Percentiles rank a stretch among this genome's conserved stretches.
phyloP scores from a whole-genome alignment of 202 grass and related monocot species.

The Carex sylvatica region DNA sequence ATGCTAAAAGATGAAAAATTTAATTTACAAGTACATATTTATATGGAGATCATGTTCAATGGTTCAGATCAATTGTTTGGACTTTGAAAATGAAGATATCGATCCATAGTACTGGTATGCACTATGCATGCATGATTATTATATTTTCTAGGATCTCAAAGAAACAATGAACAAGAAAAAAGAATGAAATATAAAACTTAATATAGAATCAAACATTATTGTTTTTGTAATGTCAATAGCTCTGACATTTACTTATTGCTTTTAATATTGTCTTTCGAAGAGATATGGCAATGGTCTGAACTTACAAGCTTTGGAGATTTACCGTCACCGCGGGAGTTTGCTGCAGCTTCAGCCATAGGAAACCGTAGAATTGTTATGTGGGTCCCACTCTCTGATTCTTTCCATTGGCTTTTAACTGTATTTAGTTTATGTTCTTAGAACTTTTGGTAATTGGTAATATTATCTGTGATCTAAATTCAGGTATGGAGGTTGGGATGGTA shows the following conservation, averaged over 20 bases:
- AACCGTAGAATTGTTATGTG: conserved; percentile 94
- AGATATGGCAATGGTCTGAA: conserved; percentile 97
- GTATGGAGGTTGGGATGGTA: conserved; percentile 96
- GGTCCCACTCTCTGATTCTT: conserved; percentile 14
- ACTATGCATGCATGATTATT: background rate
- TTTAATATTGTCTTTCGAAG: conserved; percentile 39
- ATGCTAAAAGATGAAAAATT: too few species aligned
- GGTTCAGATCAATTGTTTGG: too few species aligned
- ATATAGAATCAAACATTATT: background rate
- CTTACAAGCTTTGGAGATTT: conserved; percentile 92
- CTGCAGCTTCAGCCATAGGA: conserved; percentile 79
- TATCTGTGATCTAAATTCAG: conserved; percentile 36
- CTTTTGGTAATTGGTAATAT: conserved; percentile 1
- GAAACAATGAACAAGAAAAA: background rate
- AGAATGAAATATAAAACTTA: background rate
- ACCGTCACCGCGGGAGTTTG: conserved; percentile 84
- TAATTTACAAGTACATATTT: too few species aligned
- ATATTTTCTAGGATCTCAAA: background rate
- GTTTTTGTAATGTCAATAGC: background rate
- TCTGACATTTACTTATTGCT: conserved; percentile 4
- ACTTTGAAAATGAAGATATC: too few species aligned
- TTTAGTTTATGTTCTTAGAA: background rate
- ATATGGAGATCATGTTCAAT: too few species aligned
- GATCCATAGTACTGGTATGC: too few species aligned
- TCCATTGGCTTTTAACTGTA: background rate